Conservation (phyloP, 768 basidiomycete species). For the Leccinum imitatum region DNA sequence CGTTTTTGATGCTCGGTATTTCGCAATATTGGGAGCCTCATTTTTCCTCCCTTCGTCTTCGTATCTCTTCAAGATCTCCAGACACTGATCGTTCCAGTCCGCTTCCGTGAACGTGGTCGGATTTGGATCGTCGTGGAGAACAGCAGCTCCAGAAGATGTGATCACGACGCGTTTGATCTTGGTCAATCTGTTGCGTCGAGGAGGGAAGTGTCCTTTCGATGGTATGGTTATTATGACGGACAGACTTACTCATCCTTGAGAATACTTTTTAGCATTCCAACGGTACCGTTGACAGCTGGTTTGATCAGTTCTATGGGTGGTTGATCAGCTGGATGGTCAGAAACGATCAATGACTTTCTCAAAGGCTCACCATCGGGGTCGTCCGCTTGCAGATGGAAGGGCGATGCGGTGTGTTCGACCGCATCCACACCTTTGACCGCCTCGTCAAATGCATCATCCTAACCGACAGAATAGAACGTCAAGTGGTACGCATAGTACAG, state of each 20-base stretch:
- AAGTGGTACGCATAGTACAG: not conserved
- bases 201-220: not conserved
- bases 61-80: constrained; percentile 41
- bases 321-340: not conserved
- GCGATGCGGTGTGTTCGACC: not conserved
- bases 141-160: constrained; percentile 59
- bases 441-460: constrained; percentile 75
- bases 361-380: not conserved
- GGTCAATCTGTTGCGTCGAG: constrained; percentile 17
- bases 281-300: not conserved
- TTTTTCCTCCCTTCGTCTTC: constrained; percentile 45
- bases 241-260: not conserved
- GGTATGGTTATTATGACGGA: not conserved
- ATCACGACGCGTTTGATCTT: constrained; percentile 67
- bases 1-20: constrained; percentile 63
- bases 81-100: constrained; percentile 58
- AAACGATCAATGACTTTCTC: not conserved
- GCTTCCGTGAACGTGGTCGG: constrained; percentile 41
- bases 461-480: not conserved
- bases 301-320: not conserved
- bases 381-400: not conserved
- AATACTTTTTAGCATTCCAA: not conserved
- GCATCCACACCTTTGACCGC: constrained; percentile 76
- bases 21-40: constrained; percentile 35
- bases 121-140: constrained; percentile 34